Conservation (phyloP, 2,329 filamentous ascomycete genomes). For the Ustilaginoidea virens region DNA sequence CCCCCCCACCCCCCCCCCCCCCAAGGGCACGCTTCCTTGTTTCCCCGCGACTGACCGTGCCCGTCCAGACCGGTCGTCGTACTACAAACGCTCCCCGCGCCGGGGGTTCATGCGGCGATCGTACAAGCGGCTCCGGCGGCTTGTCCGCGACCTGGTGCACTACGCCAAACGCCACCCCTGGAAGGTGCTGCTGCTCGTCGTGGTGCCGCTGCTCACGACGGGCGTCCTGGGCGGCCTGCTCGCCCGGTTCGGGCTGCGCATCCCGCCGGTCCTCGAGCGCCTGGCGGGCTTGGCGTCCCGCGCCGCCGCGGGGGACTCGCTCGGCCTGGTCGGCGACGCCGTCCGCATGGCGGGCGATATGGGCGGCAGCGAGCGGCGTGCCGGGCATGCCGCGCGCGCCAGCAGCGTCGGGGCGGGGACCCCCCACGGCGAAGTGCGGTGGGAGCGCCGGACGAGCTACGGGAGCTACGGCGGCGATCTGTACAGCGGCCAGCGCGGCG, state of each 20-base stretch:
- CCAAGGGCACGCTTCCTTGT: too few species aligned
- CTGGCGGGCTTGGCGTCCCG: conserved; percentile 38
- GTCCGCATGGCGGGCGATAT: conserved; percentile 33
- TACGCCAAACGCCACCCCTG: conserved; percentile 73
- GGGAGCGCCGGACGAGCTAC: conserved; percentile 23
- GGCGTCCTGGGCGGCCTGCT: conserved; percentile 69
- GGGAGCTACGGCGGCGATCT: conserved; percentile 1
- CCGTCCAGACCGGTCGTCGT: conserved; percentile 41
- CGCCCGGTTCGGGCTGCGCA: conserved; percentile 59
- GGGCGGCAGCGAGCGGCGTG: too few species aligned
- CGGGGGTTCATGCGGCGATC: conserved; percentile 61
- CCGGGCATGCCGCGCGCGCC: neutral
- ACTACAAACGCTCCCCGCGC: conserved; percentile 72
- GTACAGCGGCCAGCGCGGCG: neutral
- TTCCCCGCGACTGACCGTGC: too few species aligned
- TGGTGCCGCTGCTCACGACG: conserved; percentile 76
- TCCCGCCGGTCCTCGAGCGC: conserved; percentile 49
- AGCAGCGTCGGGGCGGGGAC: conserved; percentile 18
- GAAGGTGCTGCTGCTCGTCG: conserved; percentile 74
- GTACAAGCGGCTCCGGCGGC: conserved; percentile 59
- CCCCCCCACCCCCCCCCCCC: too few species aligned
- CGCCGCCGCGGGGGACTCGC: conserved; percentile 29
- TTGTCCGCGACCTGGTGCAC: conserved; percentile 65
- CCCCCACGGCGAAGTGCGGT: conserved; percentile 19
- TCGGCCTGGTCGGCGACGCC: conserved; percentile 38